Base-by-base conservation (phyloP, 2,329 filamentous ascomycete species). In the Cucurbitaria berberidis region DNA sequence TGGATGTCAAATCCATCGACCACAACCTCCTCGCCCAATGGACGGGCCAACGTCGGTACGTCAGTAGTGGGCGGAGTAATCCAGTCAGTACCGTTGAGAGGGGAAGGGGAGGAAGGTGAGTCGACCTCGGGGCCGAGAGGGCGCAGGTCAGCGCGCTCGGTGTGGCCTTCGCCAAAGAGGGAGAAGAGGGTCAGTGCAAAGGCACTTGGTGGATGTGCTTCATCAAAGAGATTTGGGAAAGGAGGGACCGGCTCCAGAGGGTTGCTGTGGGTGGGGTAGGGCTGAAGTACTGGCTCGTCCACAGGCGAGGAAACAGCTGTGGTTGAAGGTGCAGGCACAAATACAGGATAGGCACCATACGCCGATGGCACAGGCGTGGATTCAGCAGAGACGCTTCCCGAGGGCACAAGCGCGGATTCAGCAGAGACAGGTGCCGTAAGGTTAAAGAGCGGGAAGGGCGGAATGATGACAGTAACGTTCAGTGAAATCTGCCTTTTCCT, bases 1-100 rank as follows among this genome's bases (percentile, higher is more conserved):
- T 64, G 57, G 10, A 71, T 58, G 45, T 70, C 64, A 26, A 67
- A 72, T 1, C 69, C 68, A 50, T 72, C 68, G 5, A 71, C 45
- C 1, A 68, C 62, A 0, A 69, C 69, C 24, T 67, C 63, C 15
- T 67, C 62, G 8, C 67, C 69, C 0, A 70, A 51, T 9, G 67
- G 69, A 19, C 55, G 51, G 2, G 41, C 32, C 18, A 57, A 21
- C 19, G 19, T 26, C 0, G 21, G 22, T 2, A 44, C 10, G n/a
- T 29, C 36, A 1, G 10, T n/a, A 2, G 43, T 26, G 10, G 44
- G 21, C 9, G 47, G 47, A n/a, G 39, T 35, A 2, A 57, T 27
- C 63, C 60, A 66, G 1, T 42, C 18, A 15, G 60, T 54, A 2
- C 55, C 55, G 35, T 64, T 50, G 4, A 53, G 27, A 1, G 29